Base-by-base conservation (phyloP, 768 basidiomycete species). In the Termitomyces sp. region DNA sequence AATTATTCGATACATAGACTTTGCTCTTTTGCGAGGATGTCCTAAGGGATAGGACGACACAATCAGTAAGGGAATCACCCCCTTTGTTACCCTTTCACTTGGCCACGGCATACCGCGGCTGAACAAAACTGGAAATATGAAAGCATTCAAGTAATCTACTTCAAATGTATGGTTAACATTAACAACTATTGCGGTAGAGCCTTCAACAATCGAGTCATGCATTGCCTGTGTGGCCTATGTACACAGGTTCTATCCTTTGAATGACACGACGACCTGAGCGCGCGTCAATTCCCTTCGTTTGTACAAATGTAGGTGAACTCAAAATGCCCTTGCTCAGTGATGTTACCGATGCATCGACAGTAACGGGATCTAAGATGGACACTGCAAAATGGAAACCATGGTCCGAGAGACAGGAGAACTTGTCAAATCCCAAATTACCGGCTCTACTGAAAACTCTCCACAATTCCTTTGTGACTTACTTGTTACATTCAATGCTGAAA, bases 71-170 rank as follows among this genome's bases (percentile, higher is more conserved):
- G 52, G 40, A 60, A 39, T 16, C 16, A 15, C 13, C 42, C 42
- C 40, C 40, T 44, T 15, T 28, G 38, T 40, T 40, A 48, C 16
- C n/a, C 20, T 40, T 55, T n/a, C 40, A 38, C n/a, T 42, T 40
- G 45, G 49, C 55, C 52, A 60, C 42, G 63, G 62, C 28, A 24
- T 38, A 44, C 49, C 55, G 62, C 54, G 58, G 58, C 40, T 33
- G 35, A 22, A 40, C 46, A 51, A 58, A 60, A 57, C 46, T 36
- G 56, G 58, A 57, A 55, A 51, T 59, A 33, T 55, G 55, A 55
- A 55, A 42, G 55, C 40, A 44, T 55, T 40, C 55, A 55, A 40
- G 24, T 55, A 28, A 11, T 13, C 16, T 42, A 18, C n/a, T n/a
- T n/a, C n/a, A n/a, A n/a, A n/a, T 42, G 24, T 11, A 6, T 20